Base-by-base conservation (phyloP, 768 basidiomycete genomes). In the Hericium rajendrae region DNA sequence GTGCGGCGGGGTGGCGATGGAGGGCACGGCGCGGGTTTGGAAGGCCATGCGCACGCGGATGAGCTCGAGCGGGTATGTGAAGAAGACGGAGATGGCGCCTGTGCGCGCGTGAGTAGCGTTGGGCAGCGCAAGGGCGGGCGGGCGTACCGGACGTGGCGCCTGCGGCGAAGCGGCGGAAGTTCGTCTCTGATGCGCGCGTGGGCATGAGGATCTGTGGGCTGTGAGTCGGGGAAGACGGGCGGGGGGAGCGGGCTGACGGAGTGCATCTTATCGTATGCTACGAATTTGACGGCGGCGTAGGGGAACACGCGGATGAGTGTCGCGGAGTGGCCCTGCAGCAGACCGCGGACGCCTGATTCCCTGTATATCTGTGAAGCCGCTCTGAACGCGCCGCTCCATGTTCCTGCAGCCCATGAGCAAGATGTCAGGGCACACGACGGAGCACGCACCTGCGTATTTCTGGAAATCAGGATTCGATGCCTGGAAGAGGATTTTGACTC, bases 401-500 rank as follows among this genome's bases (percentile, higher is more conserved):
- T 83, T 48, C 95, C 94, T 94, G 68, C 55, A 18, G n/a, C 3
- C 28, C 24, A 51, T 38, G 38, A 48, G 43, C 16, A 6, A n/a
- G 2, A 18, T 15, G 43, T 46, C 1, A 46, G 43, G 20, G n/a
- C 8, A 51, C 22, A 4, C 48, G 55, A 6, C 13, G 39, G 26
- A 18, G 39, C 13, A 66, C 82, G 57, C 58, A 91, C 94, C 94
- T 57, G 94, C 83, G 73, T 94, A 98, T 70, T 93, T 91, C 68
- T 83, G 80, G 68, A 89, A 99, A 58, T 98, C 95, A 8, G 90
- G 89, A 70, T 95, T 97, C 6, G 91, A 91, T 0, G 97, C 92
- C 70, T 99, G 95, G 68, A 98, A 97, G 51, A 99, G 84, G 65
- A 99, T 99, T 75, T 99, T 99, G 64, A 99, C 94, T 68, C 97